Base-by-base conservation (phyloP, 2,329 filamentous ascomycete species). In the Cryoendolithus antarcticus region DNA sequence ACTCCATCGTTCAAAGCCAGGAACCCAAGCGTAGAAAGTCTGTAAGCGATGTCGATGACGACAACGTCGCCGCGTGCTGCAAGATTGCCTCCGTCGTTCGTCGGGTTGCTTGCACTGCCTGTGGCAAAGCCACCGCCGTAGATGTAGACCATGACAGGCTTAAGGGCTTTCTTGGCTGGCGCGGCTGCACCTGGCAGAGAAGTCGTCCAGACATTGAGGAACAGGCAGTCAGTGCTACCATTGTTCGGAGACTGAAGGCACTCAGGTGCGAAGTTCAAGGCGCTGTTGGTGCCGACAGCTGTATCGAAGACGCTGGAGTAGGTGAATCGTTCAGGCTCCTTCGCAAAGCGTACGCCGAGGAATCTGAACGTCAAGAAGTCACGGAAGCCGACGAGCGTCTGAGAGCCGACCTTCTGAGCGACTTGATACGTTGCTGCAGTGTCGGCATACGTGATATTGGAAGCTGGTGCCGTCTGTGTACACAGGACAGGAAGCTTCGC, bases 91-190 rank as follows among this genome's bases (percentile, higher is more conserved):
- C 65, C 63, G 48, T 68, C 65, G 10, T 61, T 64, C 9, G 63
- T 65, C 4, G 62, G 50, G 40, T 68, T 64, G 40, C 62, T 65
- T 9, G 61, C 61, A 8, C 59, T 61, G 3, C 65, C 67, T 3
- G 47, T 52, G 0, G 55, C 59, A 33, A 66, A 62, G 1, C 58
- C 64, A 4, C 66, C 65, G 10, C 65, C 65, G 34, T 66, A 62
- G 19, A 69, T 58, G 48, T 63, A 69, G 7, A 70, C 52, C 59
- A 70, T 63, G 9, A 69, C 66, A 2, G 66, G 62, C 42, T 65
- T 66, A 1, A 66, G 56, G 19, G 52, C 44, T 32, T 42, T 37
- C 39, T 55, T 57, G 5, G 24, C 28, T 3, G 38, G 27, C 1
- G 37, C 30, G 9, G 24, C 30, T 15, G 12, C 11, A 13, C 12